Percentiles rank a stretch among this genome's conserved stretches.
These are phyloP conservation scores for Parachaetomium inaequale DNA, from an alignment of 495 filamentous ascomycete genomes.

Conservation along the genomic window DNA sequence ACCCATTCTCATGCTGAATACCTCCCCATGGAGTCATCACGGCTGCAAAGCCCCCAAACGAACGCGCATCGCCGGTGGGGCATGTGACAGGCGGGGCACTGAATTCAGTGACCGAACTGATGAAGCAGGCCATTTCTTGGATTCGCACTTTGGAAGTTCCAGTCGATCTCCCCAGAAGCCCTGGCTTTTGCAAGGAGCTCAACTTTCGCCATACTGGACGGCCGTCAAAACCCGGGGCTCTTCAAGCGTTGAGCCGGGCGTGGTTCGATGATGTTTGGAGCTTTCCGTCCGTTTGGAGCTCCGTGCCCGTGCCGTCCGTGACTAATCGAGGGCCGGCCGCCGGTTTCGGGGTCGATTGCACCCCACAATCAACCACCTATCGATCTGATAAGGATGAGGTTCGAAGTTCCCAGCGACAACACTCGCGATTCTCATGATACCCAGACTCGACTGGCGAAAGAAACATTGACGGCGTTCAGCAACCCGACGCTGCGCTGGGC, in stretches of 20 bases:
- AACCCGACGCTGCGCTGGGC: neutral
- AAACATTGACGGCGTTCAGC: neutral
- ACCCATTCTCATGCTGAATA: no score
- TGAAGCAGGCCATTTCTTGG: no score
- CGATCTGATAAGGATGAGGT: neutral
- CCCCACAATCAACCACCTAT: neutral
- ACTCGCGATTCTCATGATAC: neutral
- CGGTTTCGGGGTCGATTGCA: constrained; percentile 15
- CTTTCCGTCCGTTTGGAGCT: neutral
- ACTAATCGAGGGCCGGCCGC: neutral
- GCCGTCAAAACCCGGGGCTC: no score
- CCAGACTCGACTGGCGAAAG: neutral
- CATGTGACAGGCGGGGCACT: constrained; percentile 11
- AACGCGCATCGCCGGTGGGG: neutral
- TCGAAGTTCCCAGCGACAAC: neutral
- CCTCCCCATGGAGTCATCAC: neutral
- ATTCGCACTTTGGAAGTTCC: no score
- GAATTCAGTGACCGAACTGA: no score
- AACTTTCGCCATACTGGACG: no score
- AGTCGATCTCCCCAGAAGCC: no score
- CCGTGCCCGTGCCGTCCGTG: constrained; percentile 12
- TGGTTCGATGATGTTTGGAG: neutral
- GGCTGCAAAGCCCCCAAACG: neutral
- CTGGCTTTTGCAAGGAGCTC: no score
- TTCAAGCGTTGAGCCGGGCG: no score